Evolutionary conservation across 371 early-diverging fungal species (phyloP), one percentile per base, ranked within the genome.

Genomic region (Mucor irregularis): DNA sequence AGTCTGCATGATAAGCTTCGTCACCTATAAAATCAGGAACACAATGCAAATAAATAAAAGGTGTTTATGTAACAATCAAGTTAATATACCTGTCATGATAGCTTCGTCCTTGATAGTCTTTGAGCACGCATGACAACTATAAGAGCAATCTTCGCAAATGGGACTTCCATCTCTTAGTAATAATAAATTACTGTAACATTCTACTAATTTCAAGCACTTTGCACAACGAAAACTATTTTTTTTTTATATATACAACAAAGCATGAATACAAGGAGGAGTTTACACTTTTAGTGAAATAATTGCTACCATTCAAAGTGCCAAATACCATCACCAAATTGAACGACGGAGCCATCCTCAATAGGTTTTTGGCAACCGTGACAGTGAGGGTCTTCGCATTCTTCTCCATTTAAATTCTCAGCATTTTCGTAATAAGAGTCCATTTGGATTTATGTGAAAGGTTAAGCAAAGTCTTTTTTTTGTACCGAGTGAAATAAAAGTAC

Each of bases 31-130:
- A 49, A 25, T 10, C 5, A 47, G 30, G 47, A 48, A 22, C n/a
- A n/a, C n/a, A n/a, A n/a, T n/a, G n/a, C n/a, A n/a, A n/a, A n/a
- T 56, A 28, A 21, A 10, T 31, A 39, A 37, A 35, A 24, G 17
- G 17, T 46, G 17, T 19, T 14, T 34, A 44, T 39, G 31, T 9
- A 24, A 26, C 33, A 40, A 28, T 53, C 47, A 42, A 11, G 19
- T 37, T 39, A 9, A 19, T 39, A 19, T 69, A 80, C 89, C 90
- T 37, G 94, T 95, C 76, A 90, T 90, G 47, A 93, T 90, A 38
- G 94, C 94, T 66, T 93, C 94, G 57, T 92, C 93, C 17, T 84
- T 84, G 47, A 95, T 95, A 13, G 90, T 87, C 56, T 88, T 74
- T 47, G 76, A 79, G 69, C 95, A 95, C 22, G 84, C 73, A 58